Conservation (phyloP, 805 yeast species). For the Dipodascopsis tothii region DNA sequence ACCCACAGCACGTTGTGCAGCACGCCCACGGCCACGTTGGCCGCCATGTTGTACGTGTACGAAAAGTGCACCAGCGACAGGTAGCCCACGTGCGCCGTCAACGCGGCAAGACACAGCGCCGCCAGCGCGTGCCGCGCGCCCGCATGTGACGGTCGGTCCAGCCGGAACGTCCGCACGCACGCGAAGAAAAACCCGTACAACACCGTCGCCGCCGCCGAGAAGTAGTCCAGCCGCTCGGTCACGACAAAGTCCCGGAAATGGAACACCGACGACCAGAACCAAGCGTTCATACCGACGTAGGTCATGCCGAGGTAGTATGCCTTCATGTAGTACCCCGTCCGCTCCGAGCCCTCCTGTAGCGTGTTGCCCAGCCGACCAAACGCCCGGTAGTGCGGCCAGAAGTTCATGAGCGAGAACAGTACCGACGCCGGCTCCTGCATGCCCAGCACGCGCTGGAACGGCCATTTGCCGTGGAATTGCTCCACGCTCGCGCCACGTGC, state of each 20-base stretch:
- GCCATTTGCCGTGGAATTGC: slow-evolving; percentile 98
- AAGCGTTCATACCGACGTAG: slow-evolving; percentile 68
- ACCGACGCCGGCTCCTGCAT: slow-evolving; percentile 79
- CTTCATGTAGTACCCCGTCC: slow-evolving; percentile 23
- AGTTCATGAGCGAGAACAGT: slow-evolving; percentile 65
- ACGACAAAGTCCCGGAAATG: slow-evolving; percentile 74
- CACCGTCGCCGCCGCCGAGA: slow-evolving; percentile 86
- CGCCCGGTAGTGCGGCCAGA: slow-evolving; percentile 52
- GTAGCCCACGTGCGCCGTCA: slow-evolving; percentile 57
- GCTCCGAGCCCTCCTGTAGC: slow-evolving; percentile 13
- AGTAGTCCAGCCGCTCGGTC: slow-evolving; percentile 85
- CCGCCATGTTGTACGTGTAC: slow-evolving; percentile 89
- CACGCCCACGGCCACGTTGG: slow-evolving; percentile 72
- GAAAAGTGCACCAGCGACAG: slow-evolving; percentile 67
- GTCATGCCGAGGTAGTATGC: slow-evolving; percentile 44
- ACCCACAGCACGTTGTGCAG: slow-evolving; percentile 59
- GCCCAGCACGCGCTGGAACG: slow-evolving; percentile 69
- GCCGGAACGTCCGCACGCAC: slow-evolving; percentile 49
- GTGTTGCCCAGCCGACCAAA: slow-evolving; percentile 19
- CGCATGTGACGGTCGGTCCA: slow-evolving; percentile 39
- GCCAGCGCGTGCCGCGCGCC: slow-evolving; percentile 35
- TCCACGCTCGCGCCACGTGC: slow-evolving; percentile 45
- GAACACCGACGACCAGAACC: slow-evolving; percentile 80
- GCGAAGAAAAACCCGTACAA: slow-evolving; percentile 70
- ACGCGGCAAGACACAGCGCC: slow-evolving; percentile 42